Base-by-base conservation (phyloP, 1,139 yeast species). In the Magnusiomyces tetraspermus region DNA sequence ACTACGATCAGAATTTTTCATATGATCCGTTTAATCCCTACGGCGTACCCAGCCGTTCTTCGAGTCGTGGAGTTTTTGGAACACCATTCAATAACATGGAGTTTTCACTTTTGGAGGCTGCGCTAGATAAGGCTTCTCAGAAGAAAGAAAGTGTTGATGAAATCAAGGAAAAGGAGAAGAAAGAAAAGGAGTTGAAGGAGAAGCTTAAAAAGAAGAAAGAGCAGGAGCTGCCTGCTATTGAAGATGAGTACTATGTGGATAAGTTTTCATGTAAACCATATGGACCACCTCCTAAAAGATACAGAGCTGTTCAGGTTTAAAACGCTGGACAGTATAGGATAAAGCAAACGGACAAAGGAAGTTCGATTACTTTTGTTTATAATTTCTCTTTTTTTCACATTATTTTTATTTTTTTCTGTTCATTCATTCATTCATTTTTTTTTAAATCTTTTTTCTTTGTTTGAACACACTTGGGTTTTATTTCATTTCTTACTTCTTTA, bases 271-370 rank as follows among this genome's bases (percentile, higher is more conserved):
- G 64, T 54, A 63, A 64, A 53, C 67, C 67, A 3, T 64, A 64
- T 51, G 67, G 67, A 2, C 61, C 66, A 6, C 67, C 67, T 31
- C 67, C 67, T 13, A 56, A 59, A n/a, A 50, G 67, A 36, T 64
- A 64, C 53, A 55, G 62, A 37, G 67, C 66, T 2, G 60, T 63
- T 17, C 59, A 60, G 43, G 59, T 59, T 3, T 61, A 37, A 19
- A n/a, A 10, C 8, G 8, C 21, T 10, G 17, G 41, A 17, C 33
- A 30, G 8, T 8, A 30, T 13, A 30, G 33, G 33, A 13, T 30
- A 8, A 30, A 13, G 13, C 33, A n/a, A n/a, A n/a, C n/a, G n/a
- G n/a, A n/a, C n/a, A n/a, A n/a, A n/a, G n/a, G n/a, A n/a, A n/a
- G n/a, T n/a, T n/a, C n/a, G n/a, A n/a, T n/a, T n/a, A n/a, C n/a